Evolutionary conservation across 495 filamentous ascomycete species (phyloP).

Genomic region (Durotheca rogersii): DNA sequence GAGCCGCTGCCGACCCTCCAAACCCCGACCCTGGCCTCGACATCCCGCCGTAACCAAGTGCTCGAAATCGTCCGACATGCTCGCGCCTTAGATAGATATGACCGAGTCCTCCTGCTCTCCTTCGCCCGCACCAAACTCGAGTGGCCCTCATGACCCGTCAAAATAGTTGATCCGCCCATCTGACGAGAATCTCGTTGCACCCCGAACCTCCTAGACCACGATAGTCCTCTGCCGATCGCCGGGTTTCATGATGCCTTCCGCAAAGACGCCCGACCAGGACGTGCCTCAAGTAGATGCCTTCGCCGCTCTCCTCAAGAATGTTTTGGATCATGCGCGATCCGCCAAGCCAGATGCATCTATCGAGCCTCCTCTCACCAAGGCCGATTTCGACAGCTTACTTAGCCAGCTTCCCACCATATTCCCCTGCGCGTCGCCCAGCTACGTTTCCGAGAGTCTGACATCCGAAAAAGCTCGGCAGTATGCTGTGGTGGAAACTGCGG

Average conservation of each 20-base stretch:
- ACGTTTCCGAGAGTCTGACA: constrained; percentile 27
- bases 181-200: too few species aligned
- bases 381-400: constrained; percentile 55
- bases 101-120: too few species aligned
- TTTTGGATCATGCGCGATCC: constrained; percentile 63
- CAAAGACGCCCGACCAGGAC: constrained; percentile 45
- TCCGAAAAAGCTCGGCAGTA: constrained; percentile 50
- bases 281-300: constrained; percentile 59
- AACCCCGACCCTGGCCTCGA: too few species aligned
- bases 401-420: constrained; percentile 43
- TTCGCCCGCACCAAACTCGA: too few species aligned
- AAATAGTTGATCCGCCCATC: too few species aligned
- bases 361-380: constrained; percentile 74
- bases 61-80: too few species aligned
- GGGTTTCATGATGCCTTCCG: constrained; percentile 42
- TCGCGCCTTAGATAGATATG: too few species aligned
- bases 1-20: too few species aligned
- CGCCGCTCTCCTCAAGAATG: constrained; percentile 55
- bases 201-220: background rate
- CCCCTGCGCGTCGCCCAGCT: constrained; percentile 11
- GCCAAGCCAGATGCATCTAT: constrained; percentile 67
- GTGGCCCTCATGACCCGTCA: too few species aligned
- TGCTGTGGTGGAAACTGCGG: constrained; percentile 75
- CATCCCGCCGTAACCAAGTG: too few species aligned
- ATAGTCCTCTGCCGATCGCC: background rate